Conservation (phyloP, 768 basidiomycete genomes). For the Trichaptum fuscoviolaceum region DNA sequence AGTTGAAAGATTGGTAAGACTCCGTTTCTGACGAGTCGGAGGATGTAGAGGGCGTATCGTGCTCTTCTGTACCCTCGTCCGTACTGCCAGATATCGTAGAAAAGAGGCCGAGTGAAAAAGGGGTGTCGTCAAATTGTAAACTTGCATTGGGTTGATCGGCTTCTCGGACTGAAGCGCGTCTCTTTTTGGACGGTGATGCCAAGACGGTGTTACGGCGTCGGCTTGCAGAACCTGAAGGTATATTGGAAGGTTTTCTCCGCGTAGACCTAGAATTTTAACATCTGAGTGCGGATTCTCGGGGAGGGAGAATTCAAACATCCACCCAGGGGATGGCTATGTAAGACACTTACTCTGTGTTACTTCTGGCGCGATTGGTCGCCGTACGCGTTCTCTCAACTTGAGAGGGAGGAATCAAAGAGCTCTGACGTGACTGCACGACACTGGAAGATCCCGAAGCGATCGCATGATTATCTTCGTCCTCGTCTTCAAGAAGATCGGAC, state of each 20-base stretch:
- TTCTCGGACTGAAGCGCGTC: not conserved
- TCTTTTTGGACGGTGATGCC: not conserved
- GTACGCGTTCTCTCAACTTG: not conserved
- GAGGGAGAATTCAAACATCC: too few relatives aligned
- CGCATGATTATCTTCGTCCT: not conserved
- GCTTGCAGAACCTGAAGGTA: not conserved
- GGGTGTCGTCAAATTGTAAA: not conserved
- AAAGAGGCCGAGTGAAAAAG: not conserved
- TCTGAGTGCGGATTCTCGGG: not conserved
- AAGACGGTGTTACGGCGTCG: not conserved
- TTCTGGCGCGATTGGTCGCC: not conserved
- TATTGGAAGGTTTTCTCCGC: not conserved
- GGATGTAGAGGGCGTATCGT: not conserved
- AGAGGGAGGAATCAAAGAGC: not conserved
- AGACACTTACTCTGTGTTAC: not conserved
- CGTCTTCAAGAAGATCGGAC: not conserved
- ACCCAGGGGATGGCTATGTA: not conserved
- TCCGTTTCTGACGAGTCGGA: not conserved
- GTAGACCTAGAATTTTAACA: not conserved
- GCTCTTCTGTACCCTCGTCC: not conserved
- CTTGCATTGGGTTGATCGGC: not conserved
- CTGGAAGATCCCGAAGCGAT: not conserved
- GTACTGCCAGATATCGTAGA: not conserved
- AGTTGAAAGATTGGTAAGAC: not conserved
- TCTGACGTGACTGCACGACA: not conserved